Evolutionary conservation across 169 alveolate genomes (phyloP).

Genomic region (Plasmodium vinckei): DNA sequence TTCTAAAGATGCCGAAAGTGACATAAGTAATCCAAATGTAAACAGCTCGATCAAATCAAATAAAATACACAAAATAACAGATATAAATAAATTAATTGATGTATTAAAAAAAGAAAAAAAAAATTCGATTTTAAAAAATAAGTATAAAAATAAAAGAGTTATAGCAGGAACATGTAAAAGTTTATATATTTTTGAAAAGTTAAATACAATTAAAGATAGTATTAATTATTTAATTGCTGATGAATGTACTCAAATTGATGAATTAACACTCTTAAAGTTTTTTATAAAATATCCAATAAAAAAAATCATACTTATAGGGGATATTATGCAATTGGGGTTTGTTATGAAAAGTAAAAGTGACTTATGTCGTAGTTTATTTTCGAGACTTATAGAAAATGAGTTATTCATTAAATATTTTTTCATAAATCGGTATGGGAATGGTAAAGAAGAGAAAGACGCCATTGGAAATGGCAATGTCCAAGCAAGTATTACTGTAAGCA

Average conservation of each 20-base stretch:
- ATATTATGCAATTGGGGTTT: constrained; percentile 45
- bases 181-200: constrained; percentile 34
- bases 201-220: constrained; percentile 19
- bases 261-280: constrained; percentile 38
- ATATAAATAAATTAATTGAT: constrained; percentile 2
- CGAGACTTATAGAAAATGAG: constrained; percentile 61
- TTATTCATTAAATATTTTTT: constrained; percentile 21
- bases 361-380: constrained; percentile 47
- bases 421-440: neutral
- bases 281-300: constrained; percentile 21
- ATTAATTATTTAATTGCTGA: constrained; percentile 47
- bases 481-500: neutral
- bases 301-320: constrained; percentile 52
- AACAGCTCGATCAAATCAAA: neutral
- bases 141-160: constrained; percentile 57
- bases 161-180: constrained; percentile 68
- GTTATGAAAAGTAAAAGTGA: constrained; percentile 47
- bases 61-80: constrained; percentile 26
- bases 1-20: neutral
- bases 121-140: constrained; percentile 24
- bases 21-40: neutral
- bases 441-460: neutral
- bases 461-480: neutral
- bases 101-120: constrained; percentile 22
- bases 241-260: constrained; percentile 61